Evolutionary conservation across 208 protist species (phyloP).

Genomic region (Giardia duodenalis): DNA sequence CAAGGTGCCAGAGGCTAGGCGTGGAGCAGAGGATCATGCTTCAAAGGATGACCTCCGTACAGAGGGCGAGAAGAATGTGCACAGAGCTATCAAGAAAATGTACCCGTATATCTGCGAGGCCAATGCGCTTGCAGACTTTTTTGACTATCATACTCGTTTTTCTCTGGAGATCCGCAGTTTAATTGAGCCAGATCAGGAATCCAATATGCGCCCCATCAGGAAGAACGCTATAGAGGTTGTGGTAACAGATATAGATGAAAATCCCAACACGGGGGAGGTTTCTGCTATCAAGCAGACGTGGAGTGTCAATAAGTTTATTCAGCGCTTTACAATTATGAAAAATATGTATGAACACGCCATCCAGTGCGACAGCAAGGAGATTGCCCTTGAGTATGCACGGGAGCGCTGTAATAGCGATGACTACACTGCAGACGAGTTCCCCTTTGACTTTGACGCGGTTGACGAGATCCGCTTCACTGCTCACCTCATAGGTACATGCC

Average conservation of each 20-base stretch:
- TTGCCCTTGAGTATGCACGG: not conserved
- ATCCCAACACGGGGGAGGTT: not conserved
- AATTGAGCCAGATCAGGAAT: not conserved
- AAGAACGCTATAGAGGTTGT: not conserved
- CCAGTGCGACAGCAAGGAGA: slow-evolving; percentile 2
- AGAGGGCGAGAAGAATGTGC: not conserved
- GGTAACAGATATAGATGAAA: not conserved
- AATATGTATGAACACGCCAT: not conserved
- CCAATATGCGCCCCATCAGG: not conserved
- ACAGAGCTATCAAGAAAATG: not conserved
- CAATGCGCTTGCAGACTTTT: not conserved
- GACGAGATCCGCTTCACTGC: not conserved
- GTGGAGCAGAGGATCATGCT: not conserved
- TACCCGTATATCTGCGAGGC: slow-evolving; percentile 4
- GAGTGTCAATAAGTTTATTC: slow-evolving; percentile 3
- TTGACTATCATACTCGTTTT: not conserved
- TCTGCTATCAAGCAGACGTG: not conserved
- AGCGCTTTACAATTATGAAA: not conserved
- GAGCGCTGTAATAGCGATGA: not conserved
- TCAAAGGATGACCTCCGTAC: not conserved
- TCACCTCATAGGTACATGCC: not conserved
- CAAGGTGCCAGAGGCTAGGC: not conserved
- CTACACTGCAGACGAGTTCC: slow-evolving; percentile 2
- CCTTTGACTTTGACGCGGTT: not conserved
- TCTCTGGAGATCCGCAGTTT: not conserved